These are phyloP conservation scores for Gillenia trifoliata DNA, from an alignment of 306 rosid species.

Conservation along the genomic window DNA sequence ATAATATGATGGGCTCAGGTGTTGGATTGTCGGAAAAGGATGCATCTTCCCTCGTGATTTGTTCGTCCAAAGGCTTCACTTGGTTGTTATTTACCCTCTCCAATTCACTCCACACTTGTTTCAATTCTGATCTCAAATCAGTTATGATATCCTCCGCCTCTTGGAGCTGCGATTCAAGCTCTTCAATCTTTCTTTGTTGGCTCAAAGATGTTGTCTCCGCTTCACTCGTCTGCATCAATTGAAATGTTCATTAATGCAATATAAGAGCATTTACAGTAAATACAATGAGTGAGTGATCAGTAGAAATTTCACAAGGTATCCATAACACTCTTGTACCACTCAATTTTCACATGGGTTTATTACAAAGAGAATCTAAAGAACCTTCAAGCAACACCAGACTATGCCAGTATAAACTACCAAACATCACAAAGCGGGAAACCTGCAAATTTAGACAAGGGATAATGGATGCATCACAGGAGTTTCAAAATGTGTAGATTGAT, in stretches of 20 bases:
- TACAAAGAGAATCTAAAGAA: background rate
- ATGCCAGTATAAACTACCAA: background rate
- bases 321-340: background rate
- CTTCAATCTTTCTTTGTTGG: conserved; percentile 48
- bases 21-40: conserved; percentile 19
- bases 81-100: conserved; percentile 42
- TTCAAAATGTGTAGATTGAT: background rate
- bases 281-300: background rate
- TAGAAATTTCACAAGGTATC: background rate
- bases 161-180: conserved; percentile 66
- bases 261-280: background rate
- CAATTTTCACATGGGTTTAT: background rate
- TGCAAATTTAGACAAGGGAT: background rate
- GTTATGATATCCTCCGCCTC: conserved; percentile 74
- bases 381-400: background rate
- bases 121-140: conserved; percentile 64
- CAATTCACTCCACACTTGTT: conserved; percentile 31
- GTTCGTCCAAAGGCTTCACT: conserved; percentile 25
- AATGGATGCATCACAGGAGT: background rate
- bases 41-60: conserved; percentile 19
- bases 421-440: background rate
- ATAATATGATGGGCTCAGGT: conserved; percentile 9
- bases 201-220: conserved; percentile 39
- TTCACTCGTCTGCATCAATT: conserved; percentile 48
- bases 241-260: conserved; percentile 3